Evolutionary conservation across 2,329 filamentous ascomycete species (phyloP), one percentile per base, ranked within the genome.

Genomic region (Ophiostoma piceae): DNA sequence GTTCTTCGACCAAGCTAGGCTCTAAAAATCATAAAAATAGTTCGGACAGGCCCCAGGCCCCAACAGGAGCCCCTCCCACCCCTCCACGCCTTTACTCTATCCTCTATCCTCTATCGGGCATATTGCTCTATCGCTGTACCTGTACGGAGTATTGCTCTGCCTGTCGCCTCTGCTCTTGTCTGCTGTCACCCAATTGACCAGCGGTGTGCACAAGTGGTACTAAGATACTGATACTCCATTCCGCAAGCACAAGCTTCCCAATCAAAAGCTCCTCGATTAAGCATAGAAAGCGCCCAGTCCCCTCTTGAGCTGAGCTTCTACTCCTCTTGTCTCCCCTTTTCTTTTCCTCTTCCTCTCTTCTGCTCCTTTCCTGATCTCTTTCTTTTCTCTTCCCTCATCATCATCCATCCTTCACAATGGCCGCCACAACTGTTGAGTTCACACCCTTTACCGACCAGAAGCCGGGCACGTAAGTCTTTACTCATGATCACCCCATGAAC

Each of bases 401-500:
- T 19, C 39, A 32, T n/a, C 6, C 69, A 69, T 32, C 26, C 16
- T 32, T 26, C 65, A 67, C 62, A 29, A 95, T 97, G 92, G 82
- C 82, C 74, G 79, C 84, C 81, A 86, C 92, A 81, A 92, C 90
- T 69, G 91, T 97, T 77, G 87, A 90, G 75, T 88, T 97, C 80
- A 88, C 88, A 80, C 88, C 94, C 72, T 97, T 95, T 82, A 86
- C 90, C 74, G 95, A 98, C 86, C 95, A 99, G 87, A 99, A 99
- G 87, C 93, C 94, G 74, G 94, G 94, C 87, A 98, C 94, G 94
- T 97, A 88, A 82, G 94, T 93, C 1, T 26, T 65, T 26, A n/a
- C 26, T 47, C 43, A n/a, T 47, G 43, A 19, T n/a, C 16, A 47
- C 19, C 19, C 43, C 5, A 6, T 67, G 22, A 16, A 16, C 26